Evolutionary conservation across 2,329 filamentous ascomycete species (phyloP).

Genomic region (Chaetomium sp.): DNA sequence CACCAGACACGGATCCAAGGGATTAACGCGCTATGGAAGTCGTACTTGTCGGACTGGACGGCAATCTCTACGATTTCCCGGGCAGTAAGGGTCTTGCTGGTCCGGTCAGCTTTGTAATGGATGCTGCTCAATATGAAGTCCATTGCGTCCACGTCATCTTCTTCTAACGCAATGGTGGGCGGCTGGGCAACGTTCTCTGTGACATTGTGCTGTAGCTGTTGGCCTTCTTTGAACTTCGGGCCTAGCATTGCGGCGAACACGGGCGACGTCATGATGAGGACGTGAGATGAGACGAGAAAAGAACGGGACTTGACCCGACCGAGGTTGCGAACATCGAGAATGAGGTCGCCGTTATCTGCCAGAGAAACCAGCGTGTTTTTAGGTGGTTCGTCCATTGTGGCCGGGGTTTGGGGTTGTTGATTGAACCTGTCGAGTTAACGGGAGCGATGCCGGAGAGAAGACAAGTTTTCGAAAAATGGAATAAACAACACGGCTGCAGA

Average conservation of each 20-base stretch:
- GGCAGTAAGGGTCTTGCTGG: neutral
- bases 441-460: neutral
- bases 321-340: neutral
- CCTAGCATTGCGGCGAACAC: conserved; percentile 12
- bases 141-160: conserved; percentile 10
- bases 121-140: conserved; percentile 15
- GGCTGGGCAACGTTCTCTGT: too few species aligned
- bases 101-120: neutral
- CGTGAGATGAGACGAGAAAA: conserved; percentile 7
- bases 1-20: conserved; percentile 6
- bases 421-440: neutral
- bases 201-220: neutral
- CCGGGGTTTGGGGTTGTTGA: neutral
- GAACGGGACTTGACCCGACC: neutral
- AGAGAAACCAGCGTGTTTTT: neutral
- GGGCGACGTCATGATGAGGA: neutral
- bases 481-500: too few species aligned
- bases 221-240: neutral
- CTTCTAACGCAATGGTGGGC: neutral
- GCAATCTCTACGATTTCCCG: neutral
- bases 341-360: neutral
- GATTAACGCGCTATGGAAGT: neutral
- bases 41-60: conserved; percentile 14
- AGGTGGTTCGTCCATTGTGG: neutral
- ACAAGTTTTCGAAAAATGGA: neutral